Percentiles rank a stretch among this genome's conserved stretches.
phyloP scores from a whole-genome alignment of 176 grass and related monocot genomes.

The Triticum dicoccoides region DNA sequence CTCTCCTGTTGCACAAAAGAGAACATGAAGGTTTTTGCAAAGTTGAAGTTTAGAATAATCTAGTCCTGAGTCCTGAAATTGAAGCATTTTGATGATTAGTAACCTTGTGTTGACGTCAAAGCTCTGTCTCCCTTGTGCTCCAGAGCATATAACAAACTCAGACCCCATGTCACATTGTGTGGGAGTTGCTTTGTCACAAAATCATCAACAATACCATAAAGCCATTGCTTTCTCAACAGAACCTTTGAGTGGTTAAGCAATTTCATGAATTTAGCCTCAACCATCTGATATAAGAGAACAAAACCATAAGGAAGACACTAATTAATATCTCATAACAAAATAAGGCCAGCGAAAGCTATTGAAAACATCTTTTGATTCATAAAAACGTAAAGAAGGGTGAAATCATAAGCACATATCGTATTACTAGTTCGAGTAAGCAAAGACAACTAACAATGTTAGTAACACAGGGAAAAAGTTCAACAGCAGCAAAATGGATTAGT shows the following conservation, averaged over 20 bases:
- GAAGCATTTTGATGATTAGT: constrained; percentile 14
- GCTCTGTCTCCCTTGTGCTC: constrained; percentile 97
- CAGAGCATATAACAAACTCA: constrained; percentile 97
- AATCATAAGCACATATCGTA: not conserved
- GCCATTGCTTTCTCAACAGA: constrained; percentile 86
- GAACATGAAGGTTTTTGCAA: not conserved
- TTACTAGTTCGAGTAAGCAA: not conserved
- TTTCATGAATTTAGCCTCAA: constrained; percentile 85
- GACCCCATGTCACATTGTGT: constrained; percentile 97
- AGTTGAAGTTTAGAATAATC: constrained; percentile 12
- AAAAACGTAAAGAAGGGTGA: not conserved
- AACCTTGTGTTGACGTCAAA: constrained; percentile 92
- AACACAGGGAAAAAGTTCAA: not conserved
- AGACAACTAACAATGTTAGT: not conserved
- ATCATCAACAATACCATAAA: constrained; percentile 98
- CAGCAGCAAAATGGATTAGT: not conserved
- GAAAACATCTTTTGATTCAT: not conserved
- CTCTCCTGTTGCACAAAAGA: constrained; percentile 66
- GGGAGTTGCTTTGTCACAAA: constrained; percentile 99
- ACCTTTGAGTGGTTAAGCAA: constrained; percentile 81
- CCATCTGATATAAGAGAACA: constrained; percentile 58
- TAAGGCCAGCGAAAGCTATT: not conserved
- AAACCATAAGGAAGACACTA: constrained; percentile 13
- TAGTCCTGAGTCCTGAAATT: not conserved
- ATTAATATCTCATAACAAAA: not conserved